phyloP scores from a whole-genome alignment of 2,329 filamentous ascomycete genomes.

The Hymenoscyphus repandus region DNA sequence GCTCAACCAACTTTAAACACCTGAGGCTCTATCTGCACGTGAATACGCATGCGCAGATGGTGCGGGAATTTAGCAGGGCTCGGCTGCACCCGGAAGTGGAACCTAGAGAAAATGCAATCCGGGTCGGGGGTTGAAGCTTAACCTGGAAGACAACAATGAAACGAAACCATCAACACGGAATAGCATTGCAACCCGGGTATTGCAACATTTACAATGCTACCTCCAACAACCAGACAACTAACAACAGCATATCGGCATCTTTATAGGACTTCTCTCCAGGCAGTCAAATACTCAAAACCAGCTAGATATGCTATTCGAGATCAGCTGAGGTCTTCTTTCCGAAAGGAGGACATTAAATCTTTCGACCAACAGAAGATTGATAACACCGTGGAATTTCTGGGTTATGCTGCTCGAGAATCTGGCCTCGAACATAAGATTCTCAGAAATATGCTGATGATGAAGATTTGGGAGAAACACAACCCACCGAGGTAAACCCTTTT shows the following conservation, averaged over 20 bases:
- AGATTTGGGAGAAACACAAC: slow-evolving; percentile 11
- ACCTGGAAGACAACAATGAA: too few species aligned
- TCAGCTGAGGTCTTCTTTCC: slow-evolving; percentile 56
- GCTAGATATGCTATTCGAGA: slow-evolving; percentile 58
- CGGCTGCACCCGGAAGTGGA: neutral
- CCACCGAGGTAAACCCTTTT: slow-evolving; percentile 10
- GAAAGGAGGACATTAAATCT: slow-evolving; percentile 36
- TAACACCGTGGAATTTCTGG: slow-evolving; percentile 66
- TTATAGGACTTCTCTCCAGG: slow-evolving; percentile 61
- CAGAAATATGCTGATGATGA: slow-evolving; percentile 58
- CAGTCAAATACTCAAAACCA: slow-evolving; percentile 66
- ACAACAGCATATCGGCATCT: slow-evolving; percentile 65
- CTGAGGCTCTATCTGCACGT: neutral
- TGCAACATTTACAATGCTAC: slow-evolving; percentile 12
- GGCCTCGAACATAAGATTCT: slow-evolving; percentile 70
- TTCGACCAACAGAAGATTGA: slow-evolving; percentile 49
- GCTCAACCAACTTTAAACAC: neutral
- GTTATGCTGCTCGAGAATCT: slow-evolving; percentile 54
- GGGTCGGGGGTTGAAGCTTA: too few species aligned
- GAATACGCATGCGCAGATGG: neutral
- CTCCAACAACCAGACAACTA: slow-evolving; percentile 35
- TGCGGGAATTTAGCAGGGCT: neutral
- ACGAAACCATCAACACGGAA: too few species aligned
- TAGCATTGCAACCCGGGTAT: too few species aligned
- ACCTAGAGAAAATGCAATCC: too few species aligned